Evolutionary conservation across 2,329 filamentous ascomycete species (phyloP).

Genomic region (Fusarium udum): DNA sequence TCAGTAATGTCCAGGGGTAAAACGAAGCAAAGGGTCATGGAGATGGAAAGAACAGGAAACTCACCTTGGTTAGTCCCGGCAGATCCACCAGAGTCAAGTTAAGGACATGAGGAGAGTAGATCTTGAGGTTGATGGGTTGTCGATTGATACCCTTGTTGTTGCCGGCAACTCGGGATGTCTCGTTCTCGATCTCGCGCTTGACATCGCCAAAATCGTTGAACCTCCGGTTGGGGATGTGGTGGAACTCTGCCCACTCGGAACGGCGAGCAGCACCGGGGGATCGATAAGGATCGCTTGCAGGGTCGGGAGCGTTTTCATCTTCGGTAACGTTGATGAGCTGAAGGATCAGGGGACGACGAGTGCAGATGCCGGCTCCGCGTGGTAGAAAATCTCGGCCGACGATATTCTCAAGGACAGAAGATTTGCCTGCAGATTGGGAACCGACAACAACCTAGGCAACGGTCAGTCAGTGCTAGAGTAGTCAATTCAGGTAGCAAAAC

Average conservation of each 20-base stretch:
- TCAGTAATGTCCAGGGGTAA: slow-evolving; percentile 33
- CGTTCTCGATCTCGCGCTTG: slow-evolving; percentile 95
- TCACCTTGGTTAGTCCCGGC: slow-evolving; percentile 91
- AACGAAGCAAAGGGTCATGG: slow-evolving; percentile 12
- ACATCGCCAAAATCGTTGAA: slow-evolving; percentile 94
- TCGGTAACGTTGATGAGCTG: slow-evolving; percentile 97
- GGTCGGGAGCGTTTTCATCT: slow-evolving; percentile 73
- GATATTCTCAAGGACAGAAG: slow-evolving; percentile 98
- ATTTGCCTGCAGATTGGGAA: slow-evolving; percentile 98
- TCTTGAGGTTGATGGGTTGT: slow-evolving; percentile 97
- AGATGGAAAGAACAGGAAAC: slow-evolving; percentile 32
- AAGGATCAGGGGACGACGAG: slow-evolving; percentile 90
- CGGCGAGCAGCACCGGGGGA: slow-evolving; percentile 75
- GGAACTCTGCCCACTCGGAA: slow-evolving; percentile 91
- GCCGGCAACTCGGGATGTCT: slow-evolving; percentile 90
- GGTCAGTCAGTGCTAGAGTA: slow-evolving; percentile 26
- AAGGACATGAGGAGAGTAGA: slow-evolving; percentile 96
- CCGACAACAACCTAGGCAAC: slow-evolving; percentile 87
- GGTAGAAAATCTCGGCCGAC: slow-evolving; percentile 97
- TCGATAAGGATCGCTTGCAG: slow-evolving; percentile 76
- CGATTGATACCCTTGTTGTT: slow-evolving; percentile 99
- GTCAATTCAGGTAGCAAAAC: slow-evolving; percentile 21
- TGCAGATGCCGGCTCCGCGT: slow-evolving; percentile 95
- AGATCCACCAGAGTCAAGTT: slow-evolving; percentile 96
- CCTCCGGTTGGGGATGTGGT: slow-evolving; percentile 88